Evolutionary conservation across 106 monocot species (phyloP).

Genomic region (Allium cepa): DNA sequence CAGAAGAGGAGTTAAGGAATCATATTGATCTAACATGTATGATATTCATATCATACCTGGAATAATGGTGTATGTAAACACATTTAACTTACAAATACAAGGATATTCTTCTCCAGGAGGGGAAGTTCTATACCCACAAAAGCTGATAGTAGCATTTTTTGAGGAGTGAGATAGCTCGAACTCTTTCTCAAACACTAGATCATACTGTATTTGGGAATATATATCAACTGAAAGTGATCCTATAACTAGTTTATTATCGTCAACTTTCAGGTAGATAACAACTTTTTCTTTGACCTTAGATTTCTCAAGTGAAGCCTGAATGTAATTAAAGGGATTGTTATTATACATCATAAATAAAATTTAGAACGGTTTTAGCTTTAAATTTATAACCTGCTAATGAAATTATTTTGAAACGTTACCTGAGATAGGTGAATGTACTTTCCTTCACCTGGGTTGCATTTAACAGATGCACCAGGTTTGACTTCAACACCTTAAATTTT

Average conservation of each 20-base stretch:
- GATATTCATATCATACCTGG: too few species aligned
- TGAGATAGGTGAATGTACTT: too few species aligned
- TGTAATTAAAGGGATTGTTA: too few species aligned
- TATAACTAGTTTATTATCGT: slow-evolving; percentile 38
- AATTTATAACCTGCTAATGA: too few species aligned
- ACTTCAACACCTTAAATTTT: neutral
- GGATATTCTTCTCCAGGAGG: neutral
- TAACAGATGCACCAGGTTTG: too few species aligned
- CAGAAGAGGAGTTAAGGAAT: too few species aligned
- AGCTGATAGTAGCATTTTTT: slow-evolving; percentile 43
- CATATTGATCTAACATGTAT: too few species aligned
- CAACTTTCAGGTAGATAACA: slow-evolving; percentile 30
- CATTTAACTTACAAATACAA: neutral
- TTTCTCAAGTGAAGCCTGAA: slow-evolving; percentile 35
- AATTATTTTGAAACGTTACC: too few species aligned
- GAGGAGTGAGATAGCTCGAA: slow-evolving; percentile 12
- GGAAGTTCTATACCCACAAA: slow-evolving; percentile 42
- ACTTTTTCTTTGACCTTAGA: slow-evolving; percentile 21
- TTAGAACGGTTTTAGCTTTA: too few species aligned
- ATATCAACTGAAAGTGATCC: slow-evolving; percentile 43
- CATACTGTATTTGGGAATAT: slow-evolving; percentile 5
- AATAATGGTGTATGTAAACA: too few species aligned
- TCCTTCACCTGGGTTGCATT: too few species aligned
- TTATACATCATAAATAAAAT: too few species aligned
- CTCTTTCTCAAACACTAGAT: neutral